Conservation (phyloP, 139 green algal genomes). For the Picochlorum sp. region DNA sequence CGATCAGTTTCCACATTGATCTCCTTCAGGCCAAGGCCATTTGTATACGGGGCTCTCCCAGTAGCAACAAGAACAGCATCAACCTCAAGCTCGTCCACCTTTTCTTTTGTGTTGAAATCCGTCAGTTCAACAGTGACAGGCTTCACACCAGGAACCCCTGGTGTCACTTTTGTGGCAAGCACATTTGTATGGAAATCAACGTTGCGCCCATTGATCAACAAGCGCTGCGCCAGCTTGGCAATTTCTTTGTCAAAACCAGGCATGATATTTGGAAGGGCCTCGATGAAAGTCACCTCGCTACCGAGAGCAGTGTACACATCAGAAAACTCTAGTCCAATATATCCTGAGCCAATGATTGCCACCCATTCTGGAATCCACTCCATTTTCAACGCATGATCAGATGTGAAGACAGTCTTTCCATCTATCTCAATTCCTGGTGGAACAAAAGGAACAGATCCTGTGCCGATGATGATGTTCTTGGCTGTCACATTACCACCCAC, state of each 20-base stretch:
- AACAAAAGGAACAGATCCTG: slow-evolving; percentile 93
- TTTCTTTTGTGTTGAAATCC: slow-evolving; percentile 97
- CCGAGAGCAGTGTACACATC: slow-evolving; percentile 97
- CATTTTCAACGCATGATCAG: slow-evolving; percentile 95
- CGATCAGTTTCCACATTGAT: slow-evolving; percentile 74
- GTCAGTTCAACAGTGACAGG: slow-evolving; percentile 95
- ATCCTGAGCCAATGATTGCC: slow-evolving; percentile 96
- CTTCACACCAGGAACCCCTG: slow-evolving; percentile 72
- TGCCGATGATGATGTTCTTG: slow-evolving; percentile 94
- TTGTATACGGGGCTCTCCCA: slow-evolving; percentile 74
- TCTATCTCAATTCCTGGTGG: slow-evolving; percentile 96
- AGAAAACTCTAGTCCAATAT: slow-evolving; percentile 99
- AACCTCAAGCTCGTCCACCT: slow-evolving; percentile 89
- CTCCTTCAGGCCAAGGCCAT: slow-evolving; percentile 74
- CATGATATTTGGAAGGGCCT: slow-evolving; percentile 96
- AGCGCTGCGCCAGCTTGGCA: slow-evolving; percentile 78
- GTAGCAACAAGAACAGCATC: slow-evolving; percentile 93
- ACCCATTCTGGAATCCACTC: slow-evolving; percentile 98
- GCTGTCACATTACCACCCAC: slow-evolving; percentile 84
- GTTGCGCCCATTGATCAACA: slow-evolving; percentile 85
- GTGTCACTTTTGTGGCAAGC: slow-evolving; percentile 85
- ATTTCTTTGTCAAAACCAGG: slow-evolving; percentile 97
- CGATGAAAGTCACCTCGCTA: slow-evolving; percentile 95
- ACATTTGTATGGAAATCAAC: slow-evolving; percentile 94
- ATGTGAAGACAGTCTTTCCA: slow-evolving; percentile 99